These are phyloP conservation scores for Taphrina flavorubra DNA, from an alignment of 1,139 yeast genomes.

Conservation along the genomic window DNA sequence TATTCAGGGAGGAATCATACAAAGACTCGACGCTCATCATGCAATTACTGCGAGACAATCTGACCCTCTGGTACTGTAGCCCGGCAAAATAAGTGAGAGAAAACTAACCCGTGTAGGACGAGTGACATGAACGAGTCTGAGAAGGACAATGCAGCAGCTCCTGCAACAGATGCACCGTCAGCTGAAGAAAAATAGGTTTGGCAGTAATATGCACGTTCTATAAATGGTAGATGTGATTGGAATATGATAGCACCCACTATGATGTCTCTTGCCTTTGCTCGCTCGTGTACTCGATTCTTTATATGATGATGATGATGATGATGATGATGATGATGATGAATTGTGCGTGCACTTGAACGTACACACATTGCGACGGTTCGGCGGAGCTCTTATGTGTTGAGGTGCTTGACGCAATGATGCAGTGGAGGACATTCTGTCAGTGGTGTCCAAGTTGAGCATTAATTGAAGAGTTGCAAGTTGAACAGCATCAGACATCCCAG, in stretches of 20 bases:
- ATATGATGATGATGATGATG: too few relatives aligned
- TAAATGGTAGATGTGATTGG: slow-evolving; percentile 9
- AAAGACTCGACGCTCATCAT: slow-evolving; percentile 97
- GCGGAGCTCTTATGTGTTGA: too few relatives aligned
- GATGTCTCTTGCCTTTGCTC: neutral
- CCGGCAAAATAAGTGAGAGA: neutral
- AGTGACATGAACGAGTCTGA: slow-evolving; percentile 65
- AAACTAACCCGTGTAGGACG: slow-evolving; percentile 58
- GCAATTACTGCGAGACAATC: slow-evolving; percentile 98
- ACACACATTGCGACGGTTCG: too few relatives aligned
- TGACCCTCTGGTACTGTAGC: slow-evolving; percentile 91
- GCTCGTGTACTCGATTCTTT: neutral
- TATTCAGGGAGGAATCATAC: slow-evolving; percentile 80
- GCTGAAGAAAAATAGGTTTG: slow-evolving; percentile 30
- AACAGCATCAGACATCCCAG: too few relatives aligned
- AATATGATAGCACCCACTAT: slow-evolving; percentile 11
- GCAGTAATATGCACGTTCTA: slow-evolving; percentile 44
- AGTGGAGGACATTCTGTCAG: neutral
- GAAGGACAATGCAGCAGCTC: slow-evolving; percentile 55
- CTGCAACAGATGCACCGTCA: slow-evolving; percentile 51
- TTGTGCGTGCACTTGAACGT: too few relatives aligned
- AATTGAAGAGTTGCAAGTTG: neutral
- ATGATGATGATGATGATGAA: too few relatives aligned
- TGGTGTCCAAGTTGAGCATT: neutral
- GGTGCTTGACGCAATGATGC: neutral